Base-by-base conservation (phyloP, 768 basidiomycete species). In the Rickenella mellea region DNA sequence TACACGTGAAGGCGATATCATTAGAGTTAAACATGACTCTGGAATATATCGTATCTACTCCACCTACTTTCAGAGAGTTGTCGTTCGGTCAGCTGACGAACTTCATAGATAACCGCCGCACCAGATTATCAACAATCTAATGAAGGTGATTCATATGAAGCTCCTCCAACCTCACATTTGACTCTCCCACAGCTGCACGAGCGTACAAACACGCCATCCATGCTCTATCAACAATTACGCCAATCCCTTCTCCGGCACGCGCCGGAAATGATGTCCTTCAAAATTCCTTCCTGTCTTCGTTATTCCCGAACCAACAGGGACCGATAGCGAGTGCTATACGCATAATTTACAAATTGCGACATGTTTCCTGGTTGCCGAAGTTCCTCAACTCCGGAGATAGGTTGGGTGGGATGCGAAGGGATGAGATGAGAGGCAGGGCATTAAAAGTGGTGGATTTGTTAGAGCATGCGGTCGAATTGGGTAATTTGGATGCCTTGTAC, bases 381-480 rank as follows among this genome's bases (percentile, higher is more conserved):
- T 60, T 69, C 37, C 49, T 74, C 27, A 53, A 60, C 28, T 68
- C 58, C 43, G 63, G 61, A 44, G 54, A n/a, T 65, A 29, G 63
- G 66, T 37, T 69, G 62, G 48, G 67, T 69, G 20, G 69, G 17
- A 74, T 68, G 50, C 75, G 67, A 52, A 78, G 79, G 14, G 84
- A 86, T 35, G 85, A 88, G 47, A 59, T 76, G 49, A 69, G 65
- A 15, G 69, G 74, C 2, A 84, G 83, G 53, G 81, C 84, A 7
- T 78, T 87, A 55, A 90, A 90, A 56, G 84, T 87, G 25, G 55
- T 90, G 11, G 86, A 89, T 53, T 57, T 92, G 9, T 62, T 92
- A 24, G 75, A 87, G 45, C 83, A 88, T 61, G 85, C 89, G 1
- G 77, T 79, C 6, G 85, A 88, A 41, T 61, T 88, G 36, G 91